Evolutionary conservation across 1,284 basidiomycete genomes (phyloP).

Genomic region (Wolfiporia cocos): DNA sequence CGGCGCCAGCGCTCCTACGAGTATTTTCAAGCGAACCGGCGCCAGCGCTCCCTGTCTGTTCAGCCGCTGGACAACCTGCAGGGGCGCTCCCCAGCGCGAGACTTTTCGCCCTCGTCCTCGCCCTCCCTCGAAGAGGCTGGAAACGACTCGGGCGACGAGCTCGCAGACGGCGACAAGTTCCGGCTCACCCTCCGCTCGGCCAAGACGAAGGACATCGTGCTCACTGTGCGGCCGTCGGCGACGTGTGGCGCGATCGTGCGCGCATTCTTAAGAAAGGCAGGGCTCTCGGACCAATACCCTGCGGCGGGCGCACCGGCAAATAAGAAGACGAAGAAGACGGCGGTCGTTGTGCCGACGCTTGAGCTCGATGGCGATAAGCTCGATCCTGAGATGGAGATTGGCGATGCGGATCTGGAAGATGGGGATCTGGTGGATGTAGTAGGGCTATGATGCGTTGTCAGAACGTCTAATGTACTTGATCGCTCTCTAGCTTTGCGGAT

Average conservation of each 20-base stretch:
- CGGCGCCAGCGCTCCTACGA: too few relatives aligned
- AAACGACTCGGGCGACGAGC: slow-evolving; percentile 18
- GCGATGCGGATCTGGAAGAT: slow-evolving; percentile 64
- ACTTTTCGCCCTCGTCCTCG: slow-evolving; percentile 16
- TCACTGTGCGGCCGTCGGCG: slow-evolving; percentile 67
- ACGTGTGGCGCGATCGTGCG: slow-evolving; percentile 68
- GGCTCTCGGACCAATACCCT: slow-evolving; percentile 47
- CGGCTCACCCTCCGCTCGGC: slow-evolving; percentile 59
- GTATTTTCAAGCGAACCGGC: slow-evolving; percentile 43
- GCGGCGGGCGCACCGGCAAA: slow-evolving; percentile 9
- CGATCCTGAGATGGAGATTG: slow-evolving; percentile 47
- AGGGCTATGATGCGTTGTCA: slow-evolving; percentile 53
- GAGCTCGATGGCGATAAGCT: slow-evolving; percentile 67
- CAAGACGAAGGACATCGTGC: slow-evolving; percentile 45
- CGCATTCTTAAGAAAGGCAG: slow-evolving; percentile 62
- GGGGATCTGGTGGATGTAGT: slow-evolving; percentile 71
- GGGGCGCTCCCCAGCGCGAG: slow-evolving; percentile 14
- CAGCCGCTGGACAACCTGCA: slow-evolving; percentile 23
- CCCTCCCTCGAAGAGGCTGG: slow-evolving; percentile 16
- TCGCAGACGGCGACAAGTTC: slow-evolving; percentile 40
- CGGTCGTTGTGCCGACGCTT: slow-evolving; percentile 39
- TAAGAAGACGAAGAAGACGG: slow-evolving; percentile 23
- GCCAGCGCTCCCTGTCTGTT: slow-evolving; percentile 21
- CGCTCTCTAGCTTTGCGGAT: too few relatives aligned
- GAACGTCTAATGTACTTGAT: too few relatives aligned